Evolutionary conservation across 306 rosid genomes (phyloP), one percentile per base, ranked within the genome.

Genomic region (Canavalia ensiformis): DNA sequence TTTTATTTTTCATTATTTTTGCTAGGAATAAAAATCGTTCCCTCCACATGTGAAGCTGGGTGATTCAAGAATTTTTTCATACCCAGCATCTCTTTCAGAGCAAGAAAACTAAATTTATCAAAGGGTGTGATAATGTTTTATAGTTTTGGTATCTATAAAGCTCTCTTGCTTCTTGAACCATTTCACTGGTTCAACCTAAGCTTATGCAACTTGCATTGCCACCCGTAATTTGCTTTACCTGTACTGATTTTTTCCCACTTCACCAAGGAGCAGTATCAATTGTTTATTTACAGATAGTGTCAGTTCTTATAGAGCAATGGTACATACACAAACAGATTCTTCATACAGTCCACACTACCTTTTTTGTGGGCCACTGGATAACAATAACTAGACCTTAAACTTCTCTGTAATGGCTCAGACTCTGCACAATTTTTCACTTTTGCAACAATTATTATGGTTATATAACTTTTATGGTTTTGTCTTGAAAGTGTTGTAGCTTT

Each of bases 301-400:
- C 45, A 28, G 49, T 70, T 85, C 59, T 78, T 59, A 49, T 49
- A 63, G 72, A 12, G 51, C 2, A 57, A 75, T 35, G 72, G 4
- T 47, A 35, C 37, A 37, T 13, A 68, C 29, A 9, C 50, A 60
- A 47, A 58, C 51, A 50, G 57, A 37, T 71, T 67, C 68, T 44
- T 13, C n/a, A 4, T 64, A 35, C 45, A 47, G 13, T 25, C 25
- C 67, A 18, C 44, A 9, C 60, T 45, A 18, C 62, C 77, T 25
- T 68, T 68, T 33, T 37, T n/a, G 30, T 51, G 47, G 28, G 41
- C 59, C 25, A 54, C 47, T 51, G 50, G 74, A 30, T 52, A 65
- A 58, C 58, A 45, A 33, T 46, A 55, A 65, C 42, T 18, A 3
- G n/a, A 56, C 33, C 59, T 55, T 18, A 56, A 56, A 56, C 45